These are phyloP conservation scores for Apiotrichum domesticum DNA, from an alignment of 1,284 basidiomycete genomes.

Conservation along the genomic window DNA sequence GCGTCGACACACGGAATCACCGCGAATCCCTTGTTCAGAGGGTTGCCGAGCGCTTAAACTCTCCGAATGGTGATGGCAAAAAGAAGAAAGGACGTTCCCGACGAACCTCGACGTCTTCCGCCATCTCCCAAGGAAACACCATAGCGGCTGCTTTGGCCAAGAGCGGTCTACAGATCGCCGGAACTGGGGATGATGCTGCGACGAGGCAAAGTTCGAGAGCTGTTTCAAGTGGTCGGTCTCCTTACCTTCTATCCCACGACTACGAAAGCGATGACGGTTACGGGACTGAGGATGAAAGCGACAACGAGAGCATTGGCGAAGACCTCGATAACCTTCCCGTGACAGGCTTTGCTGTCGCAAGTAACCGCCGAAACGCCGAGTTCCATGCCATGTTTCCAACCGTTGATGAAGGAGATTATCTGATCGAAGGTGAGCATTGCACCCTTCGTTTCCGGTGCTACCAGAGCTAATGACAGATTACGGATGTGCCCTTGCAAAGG, in stretches of 20 bases:
- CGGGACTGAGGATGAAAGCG: slow-evolving; percentile 52
- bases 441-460: no score
- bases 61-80: slow-evolving; percentile 8
- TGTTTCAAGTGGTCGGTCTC: slow-evolving; percentile 13
- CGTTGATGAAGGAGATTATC: slow-evolving; percentile 91
- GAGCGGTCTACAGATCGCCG: slow-evolving; percentile 27
- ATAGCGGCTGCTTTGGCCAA: slow-evolving; percentile 38
- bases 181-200: neutral
- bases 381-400: slow-evolving; percentile 88
- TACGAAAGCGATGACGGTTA: slow-evolving; percentile 24
- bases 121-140: slow-evolving; percentile 18
- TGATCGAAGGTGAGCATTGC: slow-evolving; percentile 76
- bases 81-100: slow-evolving; percentile 19
- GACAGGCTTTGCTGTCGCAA: slow-evolving; percentile 93
- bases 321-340: slow-evolving; percentile 57
- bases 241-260: slow-evolving; percentile 20
- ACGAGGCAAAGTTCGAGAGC: neutral
- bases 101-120: slow-evolving; percentile 23
- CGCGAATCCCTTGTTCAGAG: slow-evolving; percentile 25
- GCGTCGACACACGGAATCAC: slow-evolving; percentile 8
- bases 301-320: slow-evolving; percentile 49
- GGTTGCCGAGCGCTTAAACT: slow-evolving; percentile 13
- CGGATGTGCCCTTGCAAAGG: slow-evolving; percentile 90
- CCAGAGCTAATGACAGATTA: slow-evolving; percentile 62
- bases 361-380: slow-evolving; percentile 87